Percentiles rank a stretch among this genome's conserved stretches.
Conservation (phyloP, 306 rosid genomes). For the Alnus rubra region DNA sequence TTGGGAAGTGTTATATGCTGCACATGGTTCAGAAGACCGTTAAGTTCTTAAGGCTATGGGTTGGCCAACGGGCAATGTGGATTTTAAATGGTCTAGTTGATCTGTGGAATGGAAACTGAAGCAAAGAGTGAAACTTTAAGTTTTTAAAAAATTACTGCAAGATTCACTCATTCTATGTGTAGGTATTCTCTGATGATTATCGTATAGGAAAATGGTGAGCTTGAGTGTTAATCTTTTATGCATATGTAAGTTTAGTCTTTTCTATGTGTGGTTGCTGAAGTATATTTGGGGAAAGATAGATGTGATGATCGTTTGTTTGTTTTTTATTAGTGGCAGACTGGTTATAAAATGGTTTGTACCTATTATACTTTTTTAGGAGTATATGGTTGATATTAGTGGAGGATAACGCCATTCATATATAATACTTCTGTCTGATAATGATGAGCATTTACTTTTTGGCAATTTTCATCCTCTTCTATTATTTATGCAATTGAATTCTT, state of each 20-base stretch:
- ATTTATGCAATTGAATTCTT: conserved; percentile 2
- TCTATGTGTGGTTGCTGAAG: neutral
- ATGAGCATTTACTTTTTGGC: neutral
- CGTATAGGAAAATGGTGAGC: neutral
- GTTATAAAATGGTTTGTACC: neutral
- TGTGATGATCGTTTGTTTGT: neutral
- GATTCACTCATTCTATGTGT: neutral
- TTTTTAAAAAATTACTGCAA: neutral
- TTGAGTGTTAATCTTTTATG: neutral
- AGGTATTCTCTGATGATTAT: neutral
- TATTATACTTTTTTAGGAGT: neutral
- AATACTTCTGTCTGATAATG: neutral
- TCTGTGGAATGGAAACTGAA: neutral
- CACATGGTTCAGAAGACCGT: neutral
- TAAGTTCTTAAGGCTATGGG: neutral
- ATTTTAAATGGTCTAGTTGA: neutral
- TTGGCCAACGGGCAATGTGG: neutral
- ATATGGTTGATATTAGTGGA: neutral
- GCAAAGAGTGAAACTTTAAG: neutral
- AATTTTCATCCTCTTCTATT: neutral
- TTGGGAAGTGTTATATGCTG: conserved; percentile 14
- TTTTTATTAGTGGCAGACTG: neutral
- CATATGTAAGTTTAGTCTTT: neutral
- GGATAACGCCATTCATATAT: neutral
- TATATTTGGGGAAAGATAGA: neutral